Base-by-base conservation (phyloP, 306 rosid species). In the Acacia crassicarpa region DNA sequence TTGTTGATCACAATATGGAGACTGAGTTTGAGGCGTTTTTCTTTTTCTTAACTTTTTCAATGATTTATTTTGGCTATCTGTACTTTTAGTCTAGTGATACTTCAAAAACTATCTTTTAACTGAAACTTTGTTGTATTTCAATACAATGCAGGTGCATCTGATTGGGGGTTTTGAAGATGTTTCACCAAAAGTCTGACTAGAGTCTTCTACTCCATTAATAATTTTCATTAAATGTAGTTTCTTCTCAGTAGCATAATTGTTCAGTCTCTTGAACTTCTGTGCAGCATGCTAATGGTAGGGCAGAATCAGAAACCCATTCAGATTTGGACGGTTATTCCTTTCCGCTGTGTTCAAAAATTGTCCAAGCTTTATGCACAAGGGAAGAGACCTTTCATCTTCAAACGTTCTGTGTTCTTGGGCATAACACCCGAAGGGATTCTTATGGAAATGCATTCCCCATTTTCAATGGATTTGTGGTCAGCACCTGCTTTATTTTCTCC, bases 131-230 rank as follows among this genome's bases (percentile, higher is more conserved):
- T 56, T 53, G 81, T 43, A 38, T 74, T 70, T 22, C 49, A 38
- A 80, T 76, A 33, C 32, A 83, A 79, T 83, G 89, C 89, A 95
- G 99, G 95, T 95, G 76, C 97, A 93, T 82, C 87, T 95, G 19
- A 73, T 95, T 49, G 98, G 98, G 53, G 93, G 95, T 54, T 95
- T 87, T 83, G 95, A 95, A 91, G 98, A 95, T 74, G 89, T 84
- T 80, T 72, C 88, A 23, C 89, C 74, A 51, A 84, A 88, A 63
- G 97, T 95, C 80, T 81, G 88, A 82, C 83, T 84, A 51, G 75
- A 79, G 77, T 78, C 84, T 83, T 84, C 74, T 86, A 79, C 85
- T 93, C 86, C 84, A 67, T 88, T 77, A 59, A 72, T 88, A 78
- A 80, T 84, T 87, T 87, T 86, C 84, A 70, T 81, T 22, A 46